These are phyloP conservation scores for Blastomyces parvus DNA, from an alignment of 2,329 filamentous ascomycete species.

Conservation along the genomic window DNA sequence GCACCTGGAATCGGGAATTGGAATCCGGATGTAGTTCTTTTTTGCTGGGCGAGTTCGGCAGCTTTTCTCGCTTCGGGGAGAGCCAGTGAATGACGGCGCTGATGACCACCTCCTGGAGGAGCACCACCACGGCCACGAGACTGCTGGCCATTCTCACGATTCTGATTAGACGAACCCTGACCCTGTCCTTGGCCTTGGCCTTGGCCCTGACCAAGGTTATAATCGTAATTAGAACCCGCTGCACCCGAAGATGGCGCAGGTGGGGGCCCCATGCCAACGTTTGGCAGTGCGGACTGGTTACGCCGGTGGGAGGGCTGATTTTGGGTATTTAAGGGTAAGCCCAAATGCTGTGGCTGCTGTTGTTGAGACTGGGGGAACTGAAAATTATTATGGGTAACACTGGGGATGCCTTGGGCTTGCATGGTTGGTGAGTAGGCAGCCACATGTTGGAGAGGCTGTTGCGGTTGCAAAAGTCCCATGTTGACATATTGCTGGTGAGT, in stretches of 20 bases:
- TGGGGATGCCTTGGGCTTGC: constrained; percentile 64
- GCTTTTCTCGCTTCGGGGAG: constrained; percentile 96
- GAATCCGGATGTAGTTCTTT: constrained; percentile 85
- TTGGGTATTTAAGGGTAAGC: constrained; percentile 60
- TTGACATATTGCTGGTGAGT: constrained; percentile 97
- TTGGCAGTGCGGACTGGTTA: constrained; percentile 93
- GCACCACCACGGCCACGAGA: constrained; percentile 67
- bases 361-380: constrained; percentile 76
- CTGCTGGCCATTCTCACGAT: constrained; percentile 59
- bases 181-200: constrained; percentile 15
- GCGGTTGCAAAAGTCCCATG: constrained; percentile 75
- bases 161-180: constrained; percentile 50
- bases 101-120: constrained; percentile 64
- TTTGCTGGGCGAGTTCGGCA: constrained; percentile 91
- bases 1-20: constrained; percentile 78
- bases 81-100: constrained; percentile 87
- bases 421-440: constrained; percentile 61
- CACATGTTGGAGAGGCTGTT: constrained; percentile 66
- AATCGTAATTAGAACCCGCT: constrained; percentile 70
- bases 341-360: constrained; percentile 40
- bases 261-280: constrained; percentile 76
- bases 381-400: constrained; percentile 62
- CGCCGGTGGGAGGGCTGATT: constrained; percentile 84
- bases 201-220: constrained; percentile 44
- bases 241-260: constrained; percentile 85